Evolutionary conservation across 2,329 filamentous ascomycete genomes (phyloP), one percentile per base, ranked within the genome.

Genomic region (Hortaea sp.): DNA sequence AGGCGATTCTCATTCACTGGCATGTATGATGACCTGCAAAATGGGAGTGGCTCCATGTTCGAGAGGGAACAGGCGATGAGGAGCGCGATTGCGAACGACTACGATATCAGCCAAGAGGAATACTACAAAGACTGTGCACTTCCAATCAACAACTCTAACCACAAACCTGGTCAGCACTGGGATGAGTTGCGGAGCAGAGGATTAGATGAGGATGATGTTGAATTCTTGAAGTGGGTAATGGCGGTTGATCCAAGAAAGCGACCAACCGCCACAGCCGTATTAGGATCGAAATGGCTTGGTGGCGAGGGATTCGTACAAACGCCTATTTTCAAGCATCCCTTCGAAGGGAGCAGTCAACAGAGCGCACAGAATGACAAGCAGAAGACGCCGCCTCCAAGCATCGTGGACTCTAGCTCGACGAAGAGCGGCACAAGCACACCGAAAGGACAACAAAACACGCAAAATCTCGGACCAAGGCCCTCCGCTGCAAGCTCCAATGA

Each of bases 171-270:
- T 4, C 47, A 53, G 29, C 53, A 57, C 4, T 61, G 57, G 58
- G 51, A 53, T 7, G 32, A 46, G 11, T 38, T 59, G 39, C 48
- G 46, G 5, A 45, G 48, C 31, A 44, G 53, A 10, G 57, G 57
- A 5, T 40, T 59, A 12, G 48, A 52, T 29, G 53, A 57, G 12
- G 43, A 46, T 6, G 58, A 59, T 32, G 43, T 60, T 6, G 48
- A 50, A 13, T 58, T 61, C 45, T 31, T 61, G 20, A 34, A 52
- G 43, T 52, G 50, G 46, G 54, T 61, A 12, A 45, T 61, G 38
- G 50, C 47, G 30, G 47, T 53, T 7, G 54, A 61, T 47, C 58
- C 58, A 2, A 45, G 40, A n/a, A 38, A 54, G 38, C 49, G 58
- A 12, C 58, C 58, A 27, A 53, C 53, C 7, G 57, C 55, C 5